Percentiles rank a stretch among this genome's conserved stretches.
Conservation (phyloP, 805 yeast species). For the Lachancea lanzarotensis region DNA sequence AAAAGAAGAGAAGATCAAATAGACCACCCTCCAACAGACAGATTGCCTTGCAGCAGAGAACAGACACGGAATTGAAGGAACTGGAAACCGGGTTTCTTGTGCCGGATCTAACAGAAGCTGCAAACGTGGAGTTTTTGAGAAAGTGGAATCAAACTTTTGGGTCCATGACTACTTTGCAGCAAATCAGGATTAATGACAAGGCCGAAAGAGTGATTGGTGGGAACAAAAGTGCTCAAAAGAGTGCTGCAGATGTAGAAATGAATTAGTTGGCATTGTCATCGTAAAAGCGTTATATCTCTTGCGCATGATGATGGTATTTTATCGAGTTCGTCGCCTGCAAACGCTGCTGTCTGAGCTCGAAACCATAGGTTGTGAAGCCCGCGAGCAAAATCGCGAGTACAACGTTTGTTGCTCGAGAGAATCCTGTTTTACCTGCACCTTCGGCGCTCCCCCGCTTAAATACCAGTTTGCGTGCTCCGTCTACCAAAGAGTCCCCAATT, state of each 20-base stretch:
- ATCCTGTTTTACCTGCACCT: background rate
- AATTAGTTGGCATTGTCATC: background rate
- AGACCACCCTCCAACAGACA: constrained; percentile 76
- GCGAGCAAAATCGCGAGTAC: background rate
- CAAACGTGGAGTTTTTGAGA: constrained; percentile 53
- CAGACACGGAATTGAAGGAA: constrained; percentile 54
- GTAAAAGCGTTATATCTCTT: background rate
- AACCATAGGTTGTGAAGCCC: background rate
- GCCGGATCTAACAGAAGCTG: constrained; percentile 63
- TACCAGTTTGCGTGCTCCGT: constrained; percentile 16
- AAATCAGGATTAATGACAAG: constrained; percentile 31
- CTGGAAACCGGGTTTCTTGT: constrained; percentile 62
- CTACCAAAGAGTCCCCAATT: constrained; percentile 19
- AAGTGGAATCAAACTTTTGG: constrained; percentile 83
- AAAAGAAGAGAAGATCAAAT: constrained; percentile 68
- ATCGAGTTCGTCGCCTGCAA: background rate
- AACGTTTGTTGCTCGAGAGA: background rate
- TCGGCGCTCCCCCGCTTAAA: constrained; percentile 13
- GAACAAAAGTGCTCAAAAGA: constrained; percentile 5
- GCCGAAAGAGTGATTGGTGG: constrained; percentile 26
- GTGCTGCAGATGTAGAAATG: constrained; percentile 20
- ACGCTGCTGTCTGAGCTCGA: background rate
- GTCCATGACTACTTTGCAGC: constrained; percentile 58
- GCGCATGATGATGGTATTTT: background rate
- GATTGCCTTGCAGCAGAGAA: constrained; percentile 53